Evolutionary conservation across 2,329 filamentous ascomycete species (phyloP), one percentile per base, ranked within the genome.

Genomic region (Phaeosphaeriaceae sp.): DNA sequence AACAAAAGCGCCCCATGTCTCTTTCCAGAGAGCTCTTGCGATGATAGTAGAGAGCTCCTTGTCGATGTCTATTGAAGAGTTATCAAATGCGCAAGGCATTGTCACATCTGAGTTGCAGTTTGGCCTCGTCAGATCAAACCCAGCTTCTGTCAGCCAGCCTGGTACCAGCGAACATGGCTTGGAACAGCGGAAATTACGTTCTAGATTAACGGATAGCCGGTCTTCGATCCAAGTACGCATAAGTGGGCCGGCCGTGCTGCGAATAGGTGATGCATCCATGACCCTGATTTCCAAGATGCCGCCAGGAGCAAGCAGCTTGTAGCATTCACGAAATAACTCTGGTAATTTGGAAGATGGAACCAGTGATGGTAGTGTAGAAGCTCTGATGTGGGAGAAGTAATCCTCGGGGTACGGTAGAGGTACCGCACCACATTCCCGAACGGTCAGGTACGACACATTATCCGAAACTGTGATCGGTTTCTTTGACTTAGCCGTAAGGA

Each of bases 201-300:
- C 82, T 0, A 89, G 70, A 48, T 85, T 86, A 6, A 81, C 67
- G 2, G 87, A 66, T 0, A 89, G 74, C 42, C 87, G 76, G 3
- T 82, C 77, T 35, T 87, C 83, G 2, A 89, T 74, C 87, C 87
- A 89, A 1, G 74, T 67, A 29, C 81, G 76, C 63, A 89, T 72
- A 1, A 74, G 72, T 0, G 83, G 83, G 0, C 87, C 87, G 18
- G 84, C 74, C 0, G 81, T 84, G 1, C 76, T 71, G 3, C 80
- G 72, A 0, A 81, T 74, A 0, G 87, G 87, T 6, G 81, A 73
- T 0, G 87, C 84, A 48, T 89, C 84, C 54, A 89, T 82, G 15
- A 89, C 71, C 0, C 81, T 80, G 13, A 89, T 70, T 50, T 86
- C 80, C 11, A 89, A 67, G 16, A 76, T 74, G 1, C 86, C 85